Percentiles rank a stretch among this genome's conserved stretches.
These are phyloP conservation scores for Pulicaria dysenterica DNA, from an alignment of 129 eudicot species.

Conservation along the genomic window DNA sequence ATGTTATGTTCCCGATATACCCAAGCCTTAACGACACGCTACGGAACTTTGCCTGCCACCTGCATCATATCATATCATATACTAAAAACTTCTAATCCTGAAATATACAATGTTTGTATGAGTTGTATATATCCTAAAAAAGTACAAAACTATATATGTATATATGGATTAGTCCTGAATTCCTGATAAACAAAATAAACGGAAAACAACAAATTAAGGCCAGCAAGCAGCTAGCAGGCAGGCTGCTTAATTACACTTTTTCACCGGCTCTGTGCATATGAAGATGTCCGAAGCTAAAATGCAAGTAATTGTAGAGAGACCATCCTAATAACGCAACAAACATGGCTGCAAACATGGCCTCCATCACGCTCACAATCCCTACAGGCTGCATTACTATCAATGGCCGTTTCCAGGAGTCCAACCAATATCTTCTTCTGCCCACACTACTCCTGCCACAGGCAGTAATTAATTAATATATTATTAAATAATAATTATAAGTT, in stretches of 20 bases:
- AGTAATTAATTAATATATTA: too few species aligned
- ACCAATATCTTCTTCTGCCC: constrained; percentile 18
- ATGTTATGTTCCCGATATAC: constrained; percentile 59
- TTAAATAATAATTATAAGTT: too few species aligned
- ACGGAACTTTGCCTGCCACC: constrained; percentile 67
- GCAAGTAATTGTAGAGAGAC: constrained; percentile 61
- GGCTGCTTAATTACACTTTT: constrained; percentile 40
- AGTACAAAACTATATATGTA: too few species aligned
- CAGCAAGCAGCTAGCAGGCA: not conserved
- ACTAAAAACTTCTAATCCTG: too few species aligned
- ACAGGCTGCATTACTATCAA: constrained; percentile 61
- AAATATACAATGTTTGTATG: too few species aligned
- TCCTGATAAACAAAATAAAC: too few species aligned
- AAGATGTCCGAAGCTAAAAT: constrained; percentile 56
- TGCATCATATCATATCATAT: too few species aligned
- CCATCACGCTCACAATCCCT: constrained; percentile 59
- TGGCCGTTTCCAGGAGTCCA: constrained; percentile 51
- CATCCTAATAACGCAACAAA: constrained; percentile 56
- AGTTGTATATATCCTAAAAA: too few species aligned
- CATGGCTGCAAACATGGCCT: constrained; percentile 59
- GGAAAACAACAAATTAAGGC: too few species aligned
- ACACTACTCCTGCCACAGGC: not conserved
- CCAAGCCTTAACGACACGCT: constrained; percentile 68
- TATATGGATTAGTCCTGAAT: too few species aligned
- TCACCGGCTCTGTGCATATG: constrained; percentile 40